These are phyloP conservation scores for Endocalyx cinctus DNA, from an alignment of 2,329 filamentous ascomycete species.

Conservation along the genomic window DNA sequence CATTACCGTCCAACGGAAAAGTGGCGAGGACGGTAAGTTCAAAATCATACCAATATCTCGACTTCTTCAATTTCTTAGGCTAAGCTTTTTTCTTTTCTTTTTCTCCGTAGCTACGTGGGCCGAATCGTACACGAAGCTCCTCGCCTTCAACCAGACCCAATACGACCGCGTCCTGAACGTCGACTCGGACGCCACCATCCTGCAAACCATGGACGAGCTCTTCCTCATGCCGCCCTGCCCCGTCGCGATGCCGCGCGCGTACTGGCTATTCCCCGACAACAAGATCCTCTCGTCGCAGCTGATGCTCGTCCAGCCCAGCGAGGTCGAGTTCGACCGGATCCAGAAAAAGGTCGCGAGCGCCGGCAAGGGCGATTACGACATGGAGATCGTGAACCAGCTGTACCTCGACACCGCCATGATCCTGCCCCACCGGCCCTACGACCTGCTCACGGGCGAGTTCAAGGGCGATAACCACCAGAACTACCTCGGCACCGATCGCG, in stretches of 20 bases:
- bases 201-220: conserved; percentile 64
- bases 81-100: not conserved
- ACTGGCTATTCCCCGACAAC: conserved; percentile 57
- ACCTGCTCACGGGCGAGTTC: conserved; percentile 59
- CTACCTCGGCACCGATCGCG: conserved; percentile 34
- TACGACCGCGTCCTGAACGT: conserved; percentile 49
- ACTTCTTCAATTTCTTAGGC: conserved; percentile 1
- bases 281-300: conserved; percentile 56
- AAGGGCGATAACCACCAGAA: conserved; percentile 43
- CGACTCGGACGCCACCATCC: conserved; percentile 60
- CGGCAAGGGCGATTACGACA: conserved; percentile 48
- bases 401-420: conserved; percentile 56
- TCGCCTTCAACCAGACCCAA: conserved; percentile 63
- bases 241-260: conserved; percentile 66
- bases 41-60: not conserved
- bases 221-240: conserved; percentile 60
- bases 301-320: conserved; percentile 57
- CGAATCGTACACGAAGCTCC: conserved; percentile 61
- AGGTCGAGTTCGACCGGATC: conserved; percentile 40
- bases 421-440: conserved; percentile 60
- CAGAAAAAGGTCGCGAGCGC: conserved; percentile 29
- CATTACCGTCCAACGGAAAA: conserved; percentile 33
- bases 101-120: conserved; percentile 48
- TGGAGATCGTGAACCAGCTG: conserved; percentile 63
- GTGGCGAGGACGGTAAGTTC: conserved; percentile 32